Conservation (phyloP, 1,139 yeast species). For the Yamadazyma trypodendri region DNA sequence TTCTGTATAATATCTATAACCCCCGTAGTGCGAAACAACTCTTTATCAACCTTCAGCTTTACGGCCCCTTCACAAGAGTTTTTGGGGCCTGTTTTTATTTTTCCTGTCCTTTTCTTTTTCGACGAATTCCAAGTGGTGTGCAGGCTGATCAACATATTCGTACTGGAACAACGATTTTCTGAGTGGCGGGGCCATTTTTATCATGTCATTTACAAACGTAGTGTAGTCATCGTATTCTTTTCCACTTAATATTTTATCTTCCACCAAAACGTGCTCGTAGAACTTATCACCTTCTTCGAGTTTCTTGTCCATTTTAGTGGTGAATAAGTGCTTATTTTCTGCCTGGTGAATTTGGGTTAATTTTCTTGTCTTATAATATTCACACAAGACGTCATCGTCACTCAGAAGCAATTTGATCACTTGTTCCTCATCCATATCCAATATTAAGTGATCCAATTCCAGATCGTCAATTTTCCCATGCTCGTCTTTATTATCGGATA, state of each 20-base stretch:
- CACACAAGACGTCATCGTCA: slow-evolving; percentile 29
- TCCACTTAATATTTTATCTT: slow-evolving; percentile 9
- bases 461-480: slow-evolving; percentile 15
- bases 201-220: slow-evolving; percentile 16
- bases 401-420: slow-evolving; percentile 20
- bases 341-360: slow-evolving; percentile 28
- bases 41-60: too few relatives aligned
- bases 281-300: slow-evolving; percentile 10
- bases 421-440: slow-evolving; percentile 21
- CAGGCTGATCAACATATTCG: slow-evolving; percentile 24
- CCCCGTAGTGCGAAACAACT: too few relatives aligned
- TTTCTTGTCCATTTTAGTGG: background rate
- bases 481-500: slow-evolving; percentile 3
- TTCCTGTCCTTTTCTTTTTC: slow-evolving; percentile 3
- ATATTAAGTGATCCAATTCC: slow-evolving; percentile 20
- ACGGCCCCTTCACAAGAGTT: too few relatives aligned
- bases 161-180: slow-evolving; percentile 31
- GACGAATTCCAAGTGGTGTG: slow-evolving; percentile 13
- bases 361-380: slow-evolving; percentile 31
- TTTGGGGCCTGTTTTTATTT: background rate
- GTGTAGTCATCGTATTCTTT: slow-evolving; percentile 12
- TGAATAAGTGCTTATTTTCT: slow-evolving; percentile 25
- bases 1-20: too few relatives aligned
- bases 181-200: slow-evolving; percentile 28
- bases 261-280: slow-evolving; percentile 7